These are phyloP conservation scores for Microdochium bolleyi DNA, from an alignment of 2,329 filamentous ascomycete genomes.

Conservation along the genomic window DNA sequence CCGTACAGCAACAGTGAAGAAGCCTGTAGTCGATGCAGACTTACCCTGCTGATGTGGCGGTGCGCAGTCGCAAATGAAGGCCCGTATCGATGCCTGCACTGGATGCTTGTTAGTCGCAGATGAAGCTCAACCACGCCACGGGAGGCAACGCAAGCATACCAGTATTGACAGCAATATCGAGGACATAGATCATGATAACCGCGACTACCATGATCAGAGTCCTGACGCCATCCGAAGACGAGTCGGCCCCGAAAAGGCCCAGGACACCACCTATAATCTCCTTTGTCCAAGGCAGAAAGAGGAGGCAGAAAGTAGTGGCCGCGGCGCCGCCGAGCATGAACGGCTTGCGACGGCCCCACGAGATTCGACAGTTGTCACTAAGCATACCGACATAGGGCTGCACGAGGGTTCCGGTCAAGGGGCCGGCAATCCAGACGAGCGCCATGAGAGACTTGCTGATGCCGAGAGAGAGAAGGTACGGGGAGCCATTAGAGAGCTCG, in stretches of 20 bases:
- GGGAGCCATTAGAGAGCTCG: conserved; percentile 87
- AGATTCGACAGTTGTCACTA: conserved; percentile 67
- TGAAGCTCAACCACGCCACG: neutral
- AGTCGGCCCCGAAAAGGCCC: conserved; percentile 61
- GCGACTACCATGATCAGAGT: conserved; percentile 66
- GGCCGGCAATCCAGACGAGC: conserved; percentile 78
- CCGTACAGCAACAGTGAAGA: neutral
- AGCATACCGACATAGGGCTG: conserved; percentile 78
- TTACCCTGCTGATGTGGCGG: conserved; percentile 78
- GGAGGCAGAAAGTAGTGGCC: conserved; percentile 59
- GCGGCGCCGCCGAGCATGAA: conserved; percentile 68
- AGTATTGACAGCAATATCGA: conserved; percentile 94
- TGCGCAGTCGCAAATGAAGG: conserved; percentile 89
- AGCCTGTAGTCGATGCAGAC: neutral
- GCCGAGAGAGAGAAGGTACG: conserved; percentile 71
- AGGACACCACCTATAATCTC: conserved; percentile 64
- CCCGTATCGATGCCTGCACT: conserved; percentile 86
- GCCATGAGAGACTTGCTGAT: conserved; percentile 78
- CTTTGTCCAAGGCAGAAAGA: conserved; percentile 66
- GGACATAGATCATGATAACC: conserved; percentile 77
- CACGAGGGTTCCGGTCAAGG: conserved; percentile 68
- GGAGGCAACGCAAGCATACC: conserved; percentile 35
- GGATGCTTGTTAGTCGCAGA: conserved; percentile 3
- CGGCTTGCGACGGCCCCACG: conserved; percentile 73
- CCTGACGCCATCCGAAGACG: conserved; percentile 56